Conservation (phyloP, 176 grass and related monocot species). For the Juncus inflexus region DNA sequence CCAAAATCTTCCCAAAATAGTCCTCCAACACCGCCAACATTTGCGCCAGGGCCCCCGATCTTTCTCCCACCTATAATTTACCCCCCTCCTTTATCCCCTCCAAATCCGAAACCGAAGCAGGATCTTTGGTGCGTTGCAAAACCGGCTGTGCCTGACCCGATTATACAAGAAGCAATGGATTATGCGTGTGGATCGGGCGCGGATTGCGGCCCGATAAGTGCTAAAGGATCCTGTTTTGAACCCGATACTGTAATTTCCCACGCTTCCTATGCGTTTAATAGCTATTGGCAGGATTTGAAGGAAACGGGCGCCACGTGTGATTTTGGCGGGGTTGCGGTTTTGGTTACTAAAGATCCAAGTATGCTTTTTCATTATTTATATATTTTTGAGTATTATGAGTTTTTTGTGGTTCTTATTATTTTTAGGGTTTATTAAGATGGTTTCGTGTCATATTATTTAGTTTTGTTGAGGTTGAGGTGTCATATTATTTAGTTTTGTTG, state of each 20-base stretch:
- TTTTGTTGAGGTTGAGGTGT: background rate
- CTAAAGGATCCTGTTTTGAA: slow-evolving; percentile 55
- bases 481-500: background rate
- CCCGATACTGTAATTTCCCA: slow-evolving; percentile 71
- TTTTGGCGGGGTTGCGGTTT: slow-evolving; percentile 79
- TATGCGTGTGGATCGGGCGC: slow-evolving; percentile 71
- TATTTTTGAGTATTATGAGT: background rate
- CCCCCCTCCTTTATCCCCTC: slow-evolving; percentile 65
- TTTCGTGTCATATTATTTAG: background rate
- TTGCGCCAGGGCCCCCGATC: slow-evolving; percentile 26
- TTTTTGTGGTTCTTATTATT: slow-evolving; percentile 3
- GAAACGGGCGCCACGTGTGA: slow-evolving; percentile 59
- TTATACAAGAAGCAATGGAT: slow-evolving; percentile 86
- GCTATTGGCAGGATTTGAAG: slow-evolving; percentile 64
- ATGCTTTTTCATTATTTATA: slow-evolving; percentile 11
- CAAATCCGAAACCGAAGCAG: slow-evolving; percentile 34
- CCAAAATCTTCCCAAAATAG: slow-evolving; percentile 18
- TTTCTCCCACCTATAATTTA: slow-evolving; percentile 76
- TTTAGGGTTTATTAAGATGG: background rate
- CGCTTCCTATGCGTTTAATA: slow-evolving; percentile 84
- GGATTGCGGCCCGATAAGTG: slow-evolving; percentile 52
- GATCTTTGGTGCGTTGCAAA: slow-evolving; percentile 85
- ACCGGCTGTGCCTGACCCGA: slow-evolving; percentile 81
- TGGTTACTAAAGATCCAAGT: slow-evolving; percentile 81
- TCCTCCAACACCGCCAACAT: slow-evolving; percentile 30